These are phyloP conservation scores for Zea mays DNA, from an alignment of 176 grass and related monocot species.

Conservation along the genomic window DNA sequence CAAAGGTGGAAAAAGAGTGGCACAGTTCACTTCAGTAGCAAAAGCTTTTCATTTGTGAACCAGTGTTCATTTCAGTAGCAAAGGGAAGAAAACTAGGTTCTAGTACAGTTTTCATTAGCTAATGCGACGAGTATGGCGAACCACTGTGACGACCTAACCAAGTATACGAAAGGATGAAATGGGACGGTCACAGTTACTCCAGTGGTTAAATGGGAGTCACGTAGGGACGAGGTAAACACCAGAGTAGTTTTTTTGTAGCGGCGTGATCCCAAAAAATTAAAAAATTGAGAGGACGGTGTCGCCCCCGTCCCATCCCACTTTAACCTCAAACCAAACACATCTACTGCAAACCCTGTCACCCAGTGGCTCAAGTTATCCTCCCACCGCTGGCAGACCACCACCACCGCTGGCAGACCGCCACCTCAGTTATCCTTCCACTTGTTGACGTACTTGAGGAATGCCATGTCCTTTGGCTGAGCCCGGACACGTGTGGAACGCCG, in stretches of 20 bases:
- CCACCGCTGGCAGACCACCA: not conserved
- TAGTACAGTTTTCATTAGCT: constrained; percentile 16
- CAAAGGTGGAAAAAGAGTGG: not conserved
- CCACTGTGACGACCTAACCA: not conserved
- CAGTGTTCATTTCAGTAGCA: no score
- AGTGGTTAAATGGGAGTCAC: no score
- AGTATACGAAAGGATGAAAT: not conserved
- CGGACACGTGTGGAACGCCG: constrained; percentile 76
- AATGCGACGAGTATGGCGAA: not conserved
- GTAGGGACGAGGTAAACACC: no score
- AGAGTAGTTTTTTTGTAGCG: no score
- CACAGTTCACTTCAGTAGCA: no score
- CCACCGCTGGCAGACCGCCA: not conserved
- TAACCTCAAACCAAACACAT: no score
- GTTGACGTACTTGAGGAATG: constrained; percentile 84
- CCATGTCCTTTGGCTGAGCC: constrained; percentile 78
- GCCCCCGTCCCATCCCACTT: no score
- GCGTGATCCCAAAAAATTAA: no score
- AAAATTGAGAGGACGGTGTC: no score
- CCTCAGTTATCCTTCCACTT: constrained; percentile 68
- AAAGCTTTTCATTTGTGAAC: no score
- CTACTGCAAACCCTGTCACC: constrained; percentile 6
- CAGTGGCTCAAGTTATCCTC: constrained; percentile 5
- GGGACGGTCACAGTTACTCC: no score
- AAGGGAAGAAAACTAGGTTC: not conserved